phyloP scores from a whole-genome alignment of 768 basidiomycete genomes.

The Naematelia encephala region DNA sequence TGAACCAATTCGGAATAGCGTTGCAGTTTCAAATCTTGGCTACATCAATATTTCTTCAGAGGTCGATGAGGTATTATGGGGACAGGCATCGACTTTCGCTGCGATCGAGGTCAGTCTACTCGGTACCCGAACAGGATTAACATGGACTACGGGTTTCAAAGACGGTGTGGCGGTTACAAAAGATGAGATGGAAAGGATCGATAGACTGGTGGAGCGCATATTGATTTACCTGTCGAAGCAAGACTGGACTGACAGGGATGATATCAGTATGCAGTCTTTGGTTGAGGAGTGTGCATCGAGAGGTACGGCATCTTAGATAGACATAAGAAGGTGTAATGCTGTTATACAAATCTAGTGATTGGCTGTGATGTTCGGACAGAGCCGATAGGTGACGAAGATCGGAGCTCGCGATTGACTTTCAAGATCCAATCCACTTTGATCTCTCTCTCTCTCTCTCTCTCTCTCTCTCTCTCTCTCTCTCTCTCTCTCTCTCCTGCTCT shows the following conservation, averaged over 20 bases:
- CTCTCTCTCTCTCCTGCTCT: too few relatives aligned
- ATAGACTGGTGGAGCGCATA: not conserved
- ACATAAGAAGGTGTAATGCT: too few relatives aligned
- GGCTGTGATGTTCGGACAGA: too few relatives aligned
- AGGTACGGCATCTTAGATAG: not conserved
- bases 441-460: too few relatives aligned
- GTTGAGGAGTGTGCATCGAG: not conserved
- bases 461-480: too few relatives aligned
- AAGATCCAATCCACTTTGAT: too few relatives aligned
- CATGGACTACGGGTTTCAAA: not conserved
- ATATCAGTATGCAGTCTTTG: not conserved
- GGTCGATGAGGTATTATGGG: not conserved
- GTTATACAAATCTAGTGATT: too few relatives aligned
- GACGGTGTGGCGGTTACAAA: not conserved
- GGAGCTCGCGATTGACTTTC: too few relatives aligned
- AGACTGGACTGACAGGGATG: not conserved
- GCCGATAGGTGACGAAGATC: too few relatives aligned
- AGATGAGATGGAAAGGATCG: not conserved
- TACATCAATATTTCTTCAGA: not conserved
- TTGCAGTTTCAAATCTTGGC: not conserved
- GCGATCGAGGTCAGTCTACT: not conserved
- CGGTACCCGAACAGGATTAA: not conserved
- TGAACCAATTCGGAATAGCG: not conserved
- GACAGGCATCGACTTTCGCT: not conserved
- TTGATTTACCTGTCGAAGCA: not conserved